Conservation (phyloP, 345 rosid genomes). For the Populus deltoides region DNA sequence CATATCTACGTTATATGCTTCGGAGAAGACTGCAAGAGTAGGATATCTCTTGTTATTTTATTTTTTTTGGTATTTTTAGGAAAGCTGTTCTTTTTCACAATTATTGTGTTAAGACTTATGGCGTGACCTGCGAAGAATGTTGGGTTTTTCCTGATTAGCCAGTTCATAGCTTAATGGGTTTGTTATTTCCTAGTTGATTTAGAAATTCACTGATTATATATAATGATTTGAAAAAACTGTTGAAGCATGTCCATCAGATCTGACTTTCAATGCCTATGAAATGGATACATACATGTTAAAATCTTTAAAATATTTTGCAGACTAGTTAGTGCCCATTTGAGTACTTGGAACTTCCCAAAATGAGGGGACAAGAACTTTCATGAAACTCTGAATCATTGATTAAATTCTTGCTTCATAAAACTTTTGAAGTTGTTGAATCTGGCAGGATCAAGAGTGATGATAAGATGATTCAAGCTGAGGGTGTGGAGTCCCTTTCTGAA, state of each 20-base stretch:
- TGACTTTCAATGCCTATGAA: background rate
- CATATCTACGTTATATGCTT: conserved; percentile 90
- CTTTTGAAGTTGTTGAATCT: conserved; percentile 14
- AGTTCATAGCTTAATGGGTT: background rate
- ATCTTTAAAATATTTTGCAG: background rate
- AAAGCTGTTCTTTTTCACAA: background rate
- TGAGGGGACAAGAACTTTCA: background rate
- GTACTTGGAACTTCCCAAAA: background rate
- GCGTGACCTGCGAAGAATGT: background rate
- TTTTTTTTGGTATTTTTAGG: conserved; percentile 1
- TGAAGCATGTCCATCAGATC: background rate
- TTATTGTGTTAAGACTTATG: background rate
- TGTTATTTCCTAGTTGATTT: background rate
- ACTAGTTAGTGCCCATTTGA: background rate
- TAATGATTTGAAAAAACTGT: background rate
- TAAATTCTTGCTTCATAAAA: background rate
- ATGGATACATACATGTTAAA: background rate
- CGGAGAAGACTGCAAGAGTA: conserved; percentile 85
- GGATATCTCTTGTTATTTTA: conserved; percentile 23
- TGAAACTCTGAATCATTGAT: background rate
- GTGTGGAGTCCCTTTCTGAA: conserved; percentile 88
- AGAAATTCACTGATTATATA: conserved; percentile 1
- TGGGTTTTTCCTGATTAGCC: background rate
- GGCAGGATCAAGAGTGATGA: conserved; percentile 90
- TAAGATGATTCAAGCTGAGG: conserved; percentile 89